A percentile compares a stretch with the other conserved stretches of the same genome.
Evolutionary conservation across 768 basidiomycete genomes (phyloP).

Genomic region (Suillus luteus): DNA sequence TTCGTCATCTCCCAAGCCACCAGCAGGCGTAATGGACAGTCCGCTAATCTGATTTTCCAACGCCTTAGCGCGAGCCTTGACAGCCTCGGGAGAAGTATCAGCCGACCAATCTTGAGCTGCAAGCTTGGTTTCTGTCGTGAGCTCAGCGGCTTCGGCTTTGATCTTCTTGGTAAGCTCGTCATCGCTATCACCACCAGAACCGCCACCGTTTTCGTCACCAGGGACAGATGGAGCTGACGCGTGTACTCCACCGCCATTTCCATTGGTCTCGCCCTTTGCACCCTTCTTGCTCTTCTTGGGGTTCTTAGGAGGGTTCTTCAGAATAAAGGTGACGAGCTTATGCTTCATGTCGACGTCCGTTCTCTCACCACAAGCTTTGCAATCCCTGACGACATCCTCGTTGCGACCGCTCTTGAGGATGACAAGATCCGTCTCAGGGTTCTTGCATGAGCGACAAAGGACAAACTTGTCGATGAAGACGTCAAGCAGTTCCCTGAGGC

Average conservation of each 20-base stretch:
- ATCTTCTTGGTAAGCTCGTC: conserved; percentile 90
- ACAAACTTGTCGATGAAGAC: conserved; percentile 98
- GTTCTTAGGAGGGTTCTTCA: conserved; percentile 96
- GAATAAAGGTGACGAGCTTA: conserved; percentile 93
- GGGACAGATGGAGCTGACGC: conserved; percentile 40
- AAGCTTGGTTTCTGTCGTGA: conserved; percentile 62
- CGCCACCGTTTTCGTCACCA: conserved; percentile 46
- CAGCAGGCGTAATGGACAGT: conserved; percentile 38
- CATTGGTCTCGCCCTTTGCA: conserved; percentile 42
- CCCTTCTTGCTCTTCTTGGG: conserved; percentile 60
- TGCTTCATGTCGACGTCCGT: conserved; percentile 95
- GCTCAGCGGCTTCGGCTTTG: conserved; percentile 83
- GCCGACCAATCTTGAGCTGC: conserved; percentile 85
- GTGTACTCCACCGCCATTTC: conserved; percentile 47
- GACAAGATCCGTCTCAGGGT: conserved; percentile 96
- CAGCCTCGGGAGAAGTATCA: conserved; percentile 89
- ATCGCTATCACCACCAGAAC: conserved; percentile 57
- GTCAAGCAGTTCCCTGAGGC: conserved; percentile 94
- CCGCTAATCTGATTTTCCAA: conserved; percentile 62
- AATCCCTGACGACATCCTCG: conserved; percentile 92
- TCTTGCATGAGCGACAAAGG: conserved; percentile 96
- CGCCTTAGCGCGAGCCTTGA: conserved; percentile 77
- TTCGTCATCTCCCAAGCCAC: conserved; percentile 69
- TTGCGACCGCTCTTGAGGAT: conserved; percentile 78
- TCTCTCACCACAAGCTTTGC: conserved; percentile 96